A percentile compares a stretch with the other conserved stretches of the same genome.
Evolutionary conservation across 2,329 filamentous ascomycete genomes (phyloP).

Genomic region (Aplosporella prunicola): DNA sequence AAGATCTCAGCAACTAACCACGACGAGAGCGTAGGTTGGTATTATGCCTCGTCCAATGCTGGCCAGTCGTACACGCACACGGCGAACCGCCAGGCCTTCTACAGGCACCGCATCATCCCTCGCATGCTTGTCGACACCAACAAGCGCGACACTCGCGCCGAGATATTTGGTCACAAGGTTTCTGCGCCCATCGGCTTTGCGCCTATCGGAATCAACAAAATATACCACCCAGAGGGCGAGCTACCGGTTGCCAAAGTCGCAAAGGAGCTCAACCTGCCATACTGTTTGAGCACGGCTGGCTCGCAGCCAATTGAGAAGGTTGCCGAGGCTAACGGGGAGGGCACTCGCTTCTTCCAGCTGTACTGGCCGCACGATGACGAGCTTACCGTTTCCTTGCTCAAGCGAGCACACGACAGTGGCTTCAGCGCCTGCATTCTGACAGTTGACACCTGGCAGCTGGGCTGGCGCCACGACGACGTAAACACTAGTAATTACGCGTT

Average conservation of each 20-base stretch:
- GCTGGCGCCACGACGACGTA: slow-evolving; percentile 51
- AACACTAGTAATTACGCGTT: slow-evolving; percentile 52
- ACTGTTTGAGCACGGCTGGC: slow-evolving; percentile 51
- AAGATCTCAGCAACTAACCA: too few relatives aligned
- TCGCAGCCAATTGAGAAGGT: slow-evolving; percentile 50
- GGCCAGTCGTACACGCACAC: slow-evolving; percentile 44
- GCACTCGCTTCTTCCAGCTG: slow-evolving; percentile 50
- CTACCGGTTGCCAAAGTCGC: slow-evolving; percentile 51
- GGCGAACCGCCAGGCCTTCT: slow-evolving; percentile 55
- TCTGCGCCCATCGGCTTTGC: slow-evolving; percentile 55
- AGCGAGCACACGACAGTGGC: slow-evolving; percentile 45
- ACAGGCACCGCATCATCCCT: slow-evolving; percentile 53
- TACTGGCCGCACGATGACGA: slow-evolving; percentile 57
- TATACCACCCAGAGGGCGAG: slow-evolving; percentile 52
- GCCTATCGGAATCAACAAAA: slow-evolving; percentile 56
- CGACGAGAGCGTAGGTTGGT: too few relatives aligned
- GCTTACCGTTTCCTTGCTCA: slow-evolving; percentile 46
- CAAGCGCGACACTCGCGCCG: slow-evolving; percentile 45
- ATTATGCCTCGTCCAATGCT: slow-evolving; percentile 49
- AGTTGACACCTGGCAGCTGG: slow-evolving; percentile 55
- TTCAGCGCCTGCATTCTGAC: slow-evolving; percentile 52
- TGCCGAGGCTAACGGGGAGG: slow-evolving; percentile 43
- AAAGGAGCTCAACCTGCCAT: slow-evolving; percentile 49
- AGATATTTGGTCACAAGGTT: slow-evolving; percentile 52
- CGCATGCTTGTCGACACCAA: slow-evolving; percentile 54